Percentiles rank a stretch among this genome's conserved stretches.
Evolutionary conservation across 2,329 filamentous ascomycete species (phyloP).

Genomic region (Cytospora schulzeri): DNA sequence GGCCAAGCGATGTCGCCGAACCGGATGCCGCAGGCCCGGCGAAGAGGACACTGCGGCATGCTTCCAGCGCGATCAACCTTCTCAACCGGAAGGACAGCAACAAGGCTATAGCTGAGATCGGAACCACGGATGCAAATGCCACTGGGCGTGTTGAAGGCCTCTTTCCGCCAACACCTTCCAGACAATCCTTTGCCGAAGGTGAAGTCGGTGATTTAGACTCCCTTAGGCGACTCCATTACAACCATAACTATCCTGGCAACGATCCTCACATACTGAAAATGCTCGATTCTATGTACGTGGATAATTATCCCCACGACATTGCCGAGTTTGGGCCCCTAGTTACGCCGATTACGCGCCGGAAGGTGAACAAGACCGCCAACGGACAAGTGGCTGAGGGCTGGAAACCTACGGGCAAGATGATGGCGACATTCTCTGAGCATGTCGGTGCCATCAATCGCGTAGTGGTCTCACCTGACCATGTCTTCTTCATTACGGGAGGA

Average conservation of each 20-base stretch:
- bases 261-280: slow-evolving; percentile 69
- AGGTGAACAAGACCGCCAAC: slow-evolving; percentile 51
- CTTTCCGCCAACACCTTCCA: slow-evolving; percentile 43
- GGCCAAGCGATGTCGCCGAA: not conserved
- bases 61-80: slow-evolving; percentile 61
- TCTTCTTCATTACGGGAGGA: slow-evolving; percentile 91
- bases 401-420: slow-evolving; percentile 80
- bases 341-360: slow-evolving; percentile 64
- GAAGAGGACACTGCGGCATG: slow-evolving; percentile 54
- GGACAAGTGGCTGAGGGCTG: slow-evolving; percentile 61
- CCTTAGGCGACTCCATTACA: slow-evolving; percentile 56
- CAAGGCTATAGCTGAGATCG: slow-evolving; percentile 61
- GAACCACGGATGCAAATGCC: slow-evolving; percentile 60
- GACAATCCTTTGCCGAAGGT: slow-evolving; percentile 37
- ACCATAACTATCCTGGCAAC: slow-evolving; percentile 84
- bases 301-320: slow-evolving; percentile 68
- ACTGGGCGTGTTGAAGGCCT: slow-evolving; percentile 63
- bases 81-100: slow-evolving; percentile 61
- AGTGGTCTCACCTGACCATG: slow-evolving; percentile 81
- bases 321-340: slow-evolving; percentile 79
- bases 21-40: slow-evolving; percentile 35
- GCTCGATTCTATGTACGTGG: slow-evolving; percentile 82
- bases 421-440: slow-evolving; percentile 90
- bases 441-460: slow-evolving; percentile 80
- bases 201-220: slow-evolving; percentile 36